Conservation (phyloP, 768 basidiomycete species). For the Suillus spraguei region DNA sequence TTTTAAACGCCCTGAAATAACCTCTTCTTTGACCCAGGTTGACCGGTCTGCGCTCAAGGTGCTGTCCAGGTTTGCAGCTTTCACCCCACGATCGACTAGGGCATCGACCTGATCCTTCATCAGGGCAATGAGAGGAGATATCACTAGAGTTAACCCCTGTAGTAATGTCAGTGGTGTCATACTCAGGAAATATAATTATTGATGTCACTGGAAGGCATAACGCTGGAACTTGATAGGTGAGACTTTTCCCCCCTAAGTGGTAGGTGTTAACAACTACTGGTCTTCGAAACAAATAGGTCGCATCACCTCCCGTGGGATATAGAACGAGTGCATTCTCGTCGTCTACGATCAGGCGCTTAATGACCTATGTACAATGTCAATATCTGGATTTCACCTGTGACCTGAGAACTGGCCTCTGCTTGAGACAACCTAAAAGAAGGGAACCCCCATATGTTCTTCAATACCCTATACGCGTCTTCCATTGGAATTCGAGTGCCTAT, state of each 20-base stretch:
- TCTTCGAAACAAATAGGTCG: background rate
- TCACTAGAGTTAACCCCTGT: conserved; percentile 37
- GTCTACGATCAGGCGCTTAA: conserved; percentile 40
- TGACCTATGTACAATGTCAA: conserved; percentile 27
- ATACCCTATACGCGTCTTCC: conserved; percentile 35
- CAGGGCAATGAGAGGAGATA: conserved; percentile 38
- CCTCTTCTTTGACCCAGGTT: conserved; percentile 37
- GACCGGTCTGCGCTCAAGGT: conserved; percentile 34
- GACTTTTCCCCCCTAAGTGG: conserved; percentile 37
- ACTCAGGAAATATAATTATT: background rate
- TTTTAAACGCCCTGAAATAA: conserved; percentile 43
- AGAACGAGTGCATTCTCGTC: conserved; percentile 44
- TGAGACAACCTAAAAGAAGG: conserved; percentile 40
- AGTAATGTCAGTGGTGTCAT: background rate
- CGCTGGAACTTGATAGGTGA: conserved; percentile 44
- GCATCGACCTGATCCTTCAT: conserved; percentile 45
- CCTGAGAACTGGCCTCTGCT: conserved; percentile 30
- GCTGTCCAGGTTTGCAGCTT: conserved; percentile 44
- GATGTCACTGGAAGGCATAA: conserved; percentile 36
- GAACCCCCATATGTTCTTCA: conserved; percentile 39
- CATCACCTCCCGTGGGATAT: conserved; percentile 41
- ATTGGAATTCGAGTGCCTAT: conserved; percentile 21
- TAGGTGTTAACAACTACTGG: conserved; percentile 1
- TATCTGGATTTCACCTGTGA: background rate
- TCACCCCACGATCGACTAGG: conserved; percentile 34